Percentiles rank a stretch among this genome's conserved stretches.
phyloP scores from a whole-genome alignment of 306 rosid genomes.

The Vachellia collinsii region DNA sequence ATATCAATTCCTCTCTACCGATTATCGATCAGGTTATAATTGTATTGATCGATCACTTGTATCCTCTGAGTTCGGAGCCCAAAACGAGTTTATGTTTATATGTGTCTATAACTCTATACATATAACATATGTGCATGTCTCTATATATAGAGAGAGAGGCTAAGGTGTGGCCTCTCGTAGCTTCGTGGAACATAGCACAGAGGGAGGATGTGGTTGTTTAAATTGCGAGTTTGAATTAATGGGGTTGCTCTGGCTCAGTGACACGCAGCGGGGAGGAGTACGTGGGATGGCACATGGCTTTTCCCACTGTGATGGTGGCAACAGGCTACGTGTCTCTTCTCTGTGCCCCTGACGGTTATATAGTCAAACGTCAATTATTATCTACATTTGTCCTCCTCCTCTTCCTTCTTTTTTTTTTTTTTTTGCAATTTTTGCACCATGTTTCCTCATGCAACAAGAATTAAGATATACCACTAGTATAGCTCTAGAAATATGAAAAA shows the following conservation, averaged over 20 bases:
- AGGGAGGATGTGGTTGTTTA: neutral
- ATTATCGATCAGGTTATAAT: no score
- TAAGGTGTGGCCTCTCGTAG: neutral
- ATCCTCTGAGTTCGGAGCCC: no score
- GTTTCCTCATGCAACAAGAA: no score
- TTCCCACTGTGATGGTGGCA: constrained; percentile 25
- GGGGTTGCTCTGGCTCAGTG: neutral
- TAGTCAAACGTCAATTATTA: neutral
- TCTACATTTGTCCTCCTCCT: neutral
- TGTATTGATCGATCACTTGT: no score
- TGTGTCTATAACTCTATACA: no score
- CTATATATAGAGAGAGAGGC: no score
- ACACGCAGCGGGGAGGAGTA: constrained; percentile 2
- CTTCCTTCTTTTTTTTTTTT: neutral
- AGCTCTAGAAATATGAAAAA: no score
- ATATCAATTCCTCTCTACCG: neutral
- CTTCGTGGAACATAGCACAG: neutral
- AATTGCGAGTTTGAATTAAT: neutral
- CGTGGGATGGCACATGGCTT: constrained; percentile 16
- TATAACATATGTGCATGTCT: no score
- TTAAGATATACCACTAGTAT: no score
- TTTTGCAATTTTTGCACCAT: no score
- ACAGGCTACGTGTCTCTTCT: neutral
- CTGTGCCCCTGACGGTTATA: neutral
- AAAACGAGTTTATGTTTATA: no score